These are phyloP conservation scores for Penicillium glabrum DNA, from an alignment of 2,329 filamentous ascomycete species.

Conservation along the genomic window DNA sequence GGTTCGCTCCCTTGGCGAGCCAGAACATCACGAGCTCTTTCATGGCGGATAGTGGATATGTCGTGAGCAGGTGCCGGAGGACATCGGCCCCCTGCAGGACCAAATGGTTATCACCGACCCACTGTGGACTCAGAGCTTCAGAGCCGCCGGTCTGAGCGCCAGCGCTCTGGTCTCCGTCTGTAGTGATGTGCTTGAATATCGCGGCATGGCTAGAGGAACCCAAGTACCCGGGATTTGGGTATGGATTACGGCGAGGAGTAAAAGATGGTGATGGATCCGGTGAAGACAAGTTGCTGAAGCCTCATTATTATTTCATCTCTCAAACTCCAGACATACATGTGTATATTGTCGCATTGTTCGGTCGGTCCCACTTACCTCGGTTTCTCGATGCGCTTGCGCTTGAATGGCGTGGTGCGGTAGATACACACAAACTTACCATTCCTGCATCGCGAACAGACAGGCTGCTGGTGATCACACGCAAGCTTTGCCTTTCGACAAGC, in stretches of 20 bases:
- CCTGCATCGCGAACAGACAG: conserved; percentile 22
- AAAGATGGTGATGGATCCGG: conserved; percentile 21
- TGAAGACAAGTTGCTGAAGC: conserved; percentile 10
- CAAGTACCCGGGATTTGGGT: conserved; percentile 31
- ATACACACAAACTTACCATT: conserved; percentile 22
- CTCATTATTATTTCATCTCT: background rate
- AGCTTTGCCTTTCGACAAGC: conserved; percentile 25
- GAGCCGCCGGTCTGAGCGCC: conserved; percentile 1
- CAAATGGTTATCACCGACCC: conserved; percentile 22
- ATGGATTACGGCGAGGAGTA: conserved; percentile 22
- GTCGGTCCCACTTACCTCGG: conserved; percentile 14
- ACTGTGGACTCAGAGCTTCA: conserved; percentile 11
- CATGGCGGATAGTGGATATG: conserved; percentile 22
- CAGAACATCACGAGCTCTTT: conserved; percentile 26
- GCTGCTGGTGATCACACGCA: conserved; percentile 24
- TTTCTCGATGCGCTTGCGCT: conserved; percentile 21
- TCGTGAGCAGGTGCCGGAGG: conserved; percentile 21
- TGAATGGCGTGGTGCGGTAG: conserved; percentile 28
- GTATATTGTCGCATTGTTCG: background rate
- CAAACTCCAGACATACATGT: background rate
- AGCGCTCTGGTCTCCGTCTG: conserved; percentile 13
- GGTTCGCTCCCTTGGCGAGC: conserved; percentile 26
- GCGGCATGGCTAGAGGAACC: conserved; percentile 30
- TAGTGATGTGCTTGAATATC: conserved; percentile 30
- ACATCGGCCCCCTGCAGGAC: conserved; percentile 27